These are phyloP conservation scores for Globisporangium heterothallicum DNA, from an alignment of 352 stramenopile species.

Conservation along the genomic window DNA sequence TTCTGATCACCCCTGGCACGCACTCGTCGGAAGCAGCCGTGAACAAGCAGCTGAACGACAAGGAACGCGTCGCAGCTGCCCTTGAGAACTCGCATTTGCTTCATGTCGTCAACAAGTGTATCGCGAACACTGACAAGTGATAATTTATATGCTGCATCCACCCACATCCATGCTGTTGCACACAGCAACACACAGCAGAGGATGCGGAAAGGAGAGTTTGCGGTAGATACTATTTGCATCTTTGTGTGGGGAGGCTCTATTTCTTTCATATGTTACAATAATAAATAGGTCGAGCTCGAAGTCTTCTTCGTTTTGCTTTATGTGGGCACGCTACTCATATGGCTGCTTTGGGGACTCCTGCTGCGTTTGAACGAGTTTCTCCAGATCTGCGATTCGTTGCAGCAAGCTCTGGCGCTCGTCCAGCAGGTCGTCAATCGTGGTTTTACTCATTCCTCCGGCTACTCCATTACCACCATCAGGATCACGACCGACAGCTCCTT, in stretches of 20 bases:
- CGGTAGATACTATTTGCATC: no score
- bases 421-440: slow-evolving; percentile 23
- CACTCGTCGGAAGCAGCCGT: slow-evolving; percentile 93
- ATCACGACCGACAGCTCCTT: not conserved
- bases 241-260: slow-evolving; percentile 2
- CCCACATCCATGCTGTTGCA: no score
- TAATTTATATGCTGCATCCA: slow-evolving; percentile 14
- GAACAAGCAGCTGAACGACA: slow-evolving; percentile 97
- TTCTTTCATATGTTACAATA: not conserved
- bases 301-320: slow-evolving; percentile 2
- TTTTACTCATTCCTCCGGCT: not conserved
- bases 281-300: slow-evolving; percentile 9
- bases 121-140: slow-evolving; percentile 88
- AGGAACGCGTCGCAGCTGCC: slow-evolving; percentile 94
- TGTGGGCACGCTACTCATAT: not conserved
- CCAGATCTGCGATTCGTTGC: slow-evolving; percentile 34
- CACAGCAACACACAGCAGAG: no score
- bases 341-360: not conserved
- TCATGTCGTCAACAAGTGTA: slow-evolving; percentile 96
- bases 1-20: slow-evolving; percentile 92
- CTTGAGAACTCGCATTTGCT: slow-evolving; percentile 96
- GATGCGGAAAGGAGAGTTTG: no score
- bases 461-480: no score
- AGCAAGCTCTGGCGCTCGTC: slow-evolving; percentile 29
- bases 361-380: slow-evolving; percentile 20